Conservation (phyloP, 2,329 filamentous ascomycete genomes). For the Aureobasidium vineae region DNA sequence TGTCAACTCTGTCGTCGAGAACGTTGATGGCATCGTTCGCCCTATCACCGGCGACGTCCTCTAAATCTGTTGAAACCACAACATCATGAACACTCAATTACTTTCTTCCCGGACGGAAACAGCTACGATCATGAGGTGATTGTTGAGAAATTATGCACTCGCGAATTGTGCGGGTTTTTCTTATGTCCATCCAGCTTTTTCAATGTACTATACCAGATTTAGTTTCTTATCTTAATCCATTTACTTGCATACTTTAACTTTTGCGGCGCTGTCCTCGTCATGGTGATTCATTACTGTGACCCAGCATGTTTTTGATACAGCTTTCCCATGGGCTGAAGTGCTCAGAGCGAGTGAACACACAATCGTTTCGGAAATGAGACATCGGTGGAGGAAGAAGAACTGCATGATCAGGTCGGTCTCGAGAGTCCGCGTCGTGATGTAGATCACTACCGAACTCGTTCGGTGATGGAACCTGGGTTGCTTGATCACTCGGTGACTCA, state of each 20-base stretch:
- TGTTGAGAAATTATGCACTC: background rate
- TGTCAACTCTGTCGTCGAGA: background rate
- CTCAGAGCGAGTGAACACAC: too few relatives aligned
- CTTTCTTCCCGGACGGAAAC: background rate
- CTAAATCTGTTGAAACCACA: background rate
- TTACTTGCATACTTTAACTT: background rate
- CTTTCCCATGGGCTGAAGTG: too few relatives aligned
- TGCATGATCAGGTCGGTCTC: background rate
- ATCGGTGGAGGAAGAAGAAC: too few relatives aligned
- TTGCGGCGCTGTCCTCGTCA: too few relatives aligned
- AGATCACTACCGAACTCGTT: background rate
- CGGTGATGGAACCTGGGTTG: too few relatives aligned
- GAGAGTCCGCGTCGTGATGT: background rate
- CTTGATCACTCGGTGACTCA: too few relatives aligned
- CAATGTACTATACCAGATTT: background rate
- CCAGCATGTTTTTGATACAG: too few relatives aligned
- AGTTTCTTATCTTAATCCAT: background rate
- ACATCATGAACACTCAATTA: background rate
- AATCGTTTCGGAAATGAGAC: too few relatives aligned
- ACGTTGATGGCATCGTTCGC: background rate
- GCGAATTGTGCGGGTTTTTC: background rate
- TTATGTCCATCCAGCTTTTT: constrained; percentile 10
- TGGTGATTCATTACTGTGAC: too few relatives aligned
- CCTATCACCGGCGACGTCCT: background rate
- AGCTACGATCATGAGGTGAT: constrained; percentile 2